Conservation (phyloP, 169 alveolate genomes). For the Eimeria falciformis region DNA sequence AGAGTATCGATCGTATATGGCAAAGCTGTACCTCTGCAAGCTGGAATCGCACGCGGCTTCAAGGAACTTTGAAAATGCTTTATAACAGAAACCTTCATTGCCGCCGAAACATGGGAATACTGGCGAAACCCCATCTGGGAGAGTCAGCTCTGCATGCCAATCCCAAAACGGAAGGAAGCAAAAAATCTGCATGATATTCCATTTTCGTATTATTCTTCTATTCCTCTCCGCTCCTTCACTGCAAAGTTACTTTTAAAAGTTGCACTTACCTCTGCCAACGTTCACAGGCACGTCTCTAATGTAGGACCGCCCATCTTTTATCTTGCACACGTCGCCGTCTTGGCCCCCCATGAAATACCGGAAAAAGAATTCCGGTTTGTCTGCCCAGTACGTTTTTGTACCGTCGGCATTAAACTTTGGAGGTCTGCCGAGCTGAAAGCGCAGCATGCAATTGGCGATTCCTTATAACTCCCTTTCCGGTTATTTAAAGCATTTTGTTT, state of each 20-base stretch:
- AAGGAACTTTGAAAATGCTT: not conserved
- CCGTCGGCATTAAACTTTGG: not conserved
- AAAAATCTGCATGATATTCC: not conserved
- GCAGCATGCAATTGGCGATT: not conserved
- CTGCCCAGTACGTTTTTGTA: constrained; percentile 22
- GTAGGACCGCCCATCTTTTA: constrained; percentile 33
- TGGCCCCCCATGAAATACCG: constrained; percentile 68
- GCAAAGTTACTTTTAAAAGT: no score
- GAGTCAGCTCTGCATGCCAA: constrained; percentile 4
- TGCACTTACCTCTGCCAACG: constrained; percentile 1
- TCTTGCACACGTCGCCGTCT: constrained; percentile 37
- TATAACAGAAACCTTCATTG: constrained; percentile 30
- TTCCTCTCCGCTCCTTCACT: no score
- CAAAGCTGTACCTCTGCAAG: constrained; percentile 36
- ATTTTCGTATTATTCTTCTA: no score
- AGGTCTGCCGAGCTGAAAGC: constrained; percentile 11
- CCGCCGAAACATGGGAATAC: constrained; percentile 63
- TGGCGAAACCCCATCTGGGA: not conserved
- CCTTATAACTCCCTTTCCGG: not conserved
- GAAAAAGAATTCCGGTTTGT: constrained; percentile 28
- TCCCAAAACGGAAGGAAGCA: not conserved
- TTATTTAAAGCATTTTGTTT: not conserved
- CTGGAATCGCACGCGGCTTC: constrained; percentile 45
- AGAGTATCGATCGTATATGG: constrained; percentile 20
- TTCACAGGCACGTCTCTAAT: constrained; percentile 31